Conservation (phyloP, 2,329 filamentous ascomycete genomes). For the Epichloe baconii region DNA sequence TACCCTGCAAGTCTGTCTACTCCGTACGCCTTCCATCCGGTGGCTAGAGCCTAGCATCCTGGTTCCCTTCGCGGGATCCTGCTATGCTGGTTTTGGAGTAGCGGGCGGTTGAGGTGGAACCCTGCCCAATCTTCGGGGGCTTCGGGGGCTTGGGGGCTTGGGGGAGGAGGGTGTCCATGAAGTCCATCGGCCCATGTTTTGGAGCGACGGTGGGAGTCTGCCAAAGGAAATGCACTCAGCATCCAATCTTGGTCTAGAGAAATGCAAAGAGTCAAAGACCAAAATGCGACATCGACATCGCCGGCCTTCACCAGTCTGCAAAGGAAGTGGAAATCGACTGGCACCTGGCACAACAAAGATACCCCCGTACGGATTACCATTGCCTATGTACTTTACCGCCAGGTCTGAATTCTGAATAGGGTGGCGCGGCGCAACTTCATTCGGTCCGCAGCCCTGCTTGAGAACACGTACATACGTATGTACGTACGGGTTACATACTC, state of each 20-base stretch:
- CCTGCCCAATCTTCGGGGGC: conserved; percentile 1
- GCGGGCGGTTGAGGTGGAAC: conserved; percentile 6
- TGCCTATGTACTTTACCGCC: no score
- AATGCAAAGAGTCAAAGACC: background rate
- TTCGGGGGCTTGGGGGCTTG: background rate
- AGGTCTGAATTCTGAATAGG: no score
- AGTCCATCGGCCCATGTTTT: background rate
- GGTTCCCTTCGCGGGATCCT: background rate
- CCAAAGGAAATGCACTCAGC: background rate
- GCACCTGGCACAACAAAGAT: no score
- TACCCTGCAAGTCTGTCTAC: background rate
- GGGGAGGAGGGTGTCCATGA: background rate
- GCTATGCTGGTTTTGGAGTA: conserved; percentile 5
- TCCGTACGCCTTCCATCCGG: background rate
- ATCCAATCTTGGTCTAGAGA: background rate
- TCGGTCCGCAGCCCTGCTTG: background rate
- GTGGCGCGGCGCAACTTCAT: background rate
- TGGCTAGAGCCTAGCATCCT: background rate
- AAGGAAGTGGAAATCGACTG: background rate
- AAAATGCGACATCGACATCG: background rate
- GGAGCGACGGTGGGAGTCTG: background rate
- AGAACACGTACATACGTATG: no score
- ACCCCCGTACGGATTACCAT: no score
- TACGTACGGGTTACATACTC: no score
- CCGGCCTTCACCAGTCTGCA: background rate